Evolutionary conservation across 768 basidiomycete species (phyloP), one percentile per base, ranked within the genome.

Genomic region (Kwoniella sp.): DNA sequence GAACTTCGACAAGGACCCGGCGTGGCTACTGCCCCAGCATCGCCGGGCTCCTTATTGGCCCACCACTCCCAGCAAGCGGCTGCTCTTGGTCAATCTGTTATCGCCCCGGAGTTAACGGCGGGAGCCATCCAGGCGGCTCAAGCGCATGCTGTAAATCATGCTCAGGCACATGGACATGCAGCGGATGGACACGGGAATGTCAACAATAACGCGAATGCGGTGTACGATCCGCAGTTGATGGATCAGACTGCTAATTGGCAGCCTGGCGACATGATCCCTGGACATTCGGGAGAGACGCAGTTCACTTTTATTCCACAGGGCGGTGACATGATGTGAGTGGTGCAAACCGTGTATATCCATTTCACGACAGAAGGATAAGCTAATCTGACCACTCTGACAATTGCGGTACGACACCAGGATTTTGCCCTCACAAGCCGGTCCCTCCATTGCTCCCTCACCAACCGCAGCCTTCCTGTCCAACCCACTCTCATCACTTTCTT

Each of bases 281-380:
- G 60, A 25, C 63, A 63, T 53, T 45, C 62, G 2, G 72, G 65
- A 45, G 68, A 61, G 11, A 47, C 62, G 3, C 76, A 78, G 23
- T 78, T 78, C 51, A 63, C 69, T 5, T 78, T 73, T 54, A 70
- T 78, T 23, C 76, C 72, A 12, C 74, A 75, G 58, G 76, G 76
- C 30, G 76, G 74, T 29, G 76, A 75, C 65, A 78, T 78, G 76
- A 75, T 78, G 76, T 77, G 38, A 65, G 76, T 60, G 48, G 51
- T 48, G n/a, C n/a, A n/a, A n/a, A 11, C 30, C 8, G 9, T 56
- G n/a, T 58, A 12, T 15, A 25, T 55, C 28, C 26, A 55, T 22
- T 53, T 15, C 11, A 23, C 51, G 17, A 17, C 25, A 9, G 53
- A 55, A 55, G 5, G 25, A 26, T 15, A 55, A 26, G 53, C 53